Conservation (phyloP, 2,329 filamentous ascomycete genomes). For the Pyrenophora graminea region DNA sequence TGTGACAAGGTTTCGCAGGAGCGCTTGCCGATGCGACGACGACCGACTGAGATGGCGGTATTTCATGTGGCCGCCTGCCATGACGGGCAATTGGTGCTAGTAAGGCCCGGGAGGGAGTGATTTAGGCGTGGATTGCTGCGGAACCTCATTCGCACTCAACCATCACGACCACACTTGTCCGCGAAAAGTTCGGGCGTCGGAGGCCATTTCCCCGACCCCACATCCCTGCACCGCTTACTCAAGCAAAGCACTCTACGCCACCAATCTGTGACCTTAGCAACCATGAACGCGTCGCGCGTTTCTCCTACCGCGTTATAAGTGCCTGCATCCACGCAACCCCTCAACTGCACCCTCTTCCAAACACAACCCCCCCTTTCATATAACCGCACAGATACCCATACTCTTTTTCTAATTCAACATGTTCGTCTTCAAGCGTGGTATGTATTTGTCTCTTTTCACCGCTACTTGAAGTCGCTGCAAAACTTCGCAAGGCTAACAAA, state of each 20-base stretch:
- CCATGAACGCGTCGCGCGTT: constrained; percentile 25
- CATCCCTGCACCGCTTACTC: constrained; percentile 4
- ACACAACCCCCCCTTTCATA: constrained; percentile 27
- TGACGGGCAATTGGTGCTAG: constrained; percentile 46
- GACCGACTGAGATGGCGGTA: constrained; percentile 86
- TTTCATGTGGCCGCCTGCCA: constrained; percentile 86
- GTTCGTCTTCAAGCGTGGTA: constrained; percentile 52
- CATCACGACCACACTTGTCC: constrained; percentile 1
- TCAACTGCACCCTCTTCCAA: constrained; percentile 24
- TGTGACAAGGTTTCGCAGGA: constrained; percentile 94
- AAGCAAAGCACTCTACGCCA: constrained; percentile 29
- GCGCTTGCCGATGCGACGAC: constrained; percentile 85
- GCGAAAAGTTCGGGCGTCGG: constrained; percentile 35
- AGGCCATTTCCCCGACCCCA: constrained; percentile 22
- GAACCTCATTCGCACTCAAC: constrained; percentile 1
- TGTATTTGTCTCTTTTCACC: constrained; percentile 25
- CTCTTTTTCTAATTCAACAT: constrained; percentile 38
- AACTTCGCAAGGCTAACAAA: constrained; percentile 32
- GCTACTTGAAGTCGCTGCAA: constrained; percentile 21
- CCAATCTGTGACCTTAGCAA: constrained; percentile 21
- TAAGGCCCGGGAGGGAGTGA: constrained; percentile 6
- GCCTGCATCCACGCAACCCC: constrained; percentile 18
- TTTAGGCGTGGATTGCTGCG: constrained; percentile 11
- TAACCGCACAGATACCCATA: constrained; percentile 34
- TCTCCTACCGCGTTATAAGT: constrained; percentile 41